Conservation (phyloP, 495 filamentous ascomycete genomes). For the Penicillium lividum region DNA sequence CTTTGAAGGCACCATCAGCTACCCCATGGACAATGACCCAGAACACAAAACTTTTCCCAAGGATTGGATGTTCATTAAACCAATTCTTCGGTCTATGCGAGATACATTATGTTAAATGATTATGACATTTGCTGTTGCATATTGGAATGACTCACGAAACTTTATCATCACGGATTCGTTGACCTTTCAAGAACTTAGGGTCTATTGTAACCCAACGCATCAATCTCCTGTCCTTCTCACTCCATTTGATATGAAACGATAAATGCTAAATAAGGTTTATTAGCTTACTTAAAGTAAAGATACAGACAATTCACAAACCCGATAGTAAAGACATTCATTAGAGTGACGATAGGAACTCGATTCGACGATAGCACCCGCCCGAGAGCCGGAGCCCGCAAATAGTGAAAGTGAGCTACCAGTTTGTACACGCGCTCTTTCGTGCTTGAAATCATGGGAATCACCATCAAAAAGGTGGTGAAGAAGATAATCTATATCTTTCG, state of each 20-base stretch:
- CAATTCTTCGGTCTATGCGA: slow-evolving; percentile 19
- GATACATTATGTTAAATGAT: not conserved
- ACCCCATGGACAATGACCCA: slow-evolving; percentile 22
- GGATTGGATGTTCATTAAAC: slow-evolving; percentile 22
- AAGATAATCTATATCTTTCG: too few species aligned
- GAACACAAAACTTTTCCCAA: slow-evolving; percentile 25
- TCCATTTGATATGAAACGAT: slow-evolving; percentile 23
- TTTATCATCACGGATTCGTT: slow-evolving; percentile 15
- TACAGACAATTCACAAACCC: slow-evolving; percentile 12
- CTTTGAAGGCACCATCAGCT: slow-evolving; percentile 27
- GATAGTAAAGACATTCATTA: slow-evolving; percentile 30
- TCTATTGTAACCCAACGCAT: slow-evolving; percentile 25
- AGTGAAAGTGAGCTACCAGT: too few species aligned
- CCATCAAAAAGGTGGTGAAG: too few species aligned
- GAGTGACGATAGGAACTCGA: slow-evolving; percentile 22
- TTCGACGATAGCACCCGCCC: slow-evolving; percentile 25
- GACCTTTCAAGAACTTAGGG: slow-evolving; percentile 26
- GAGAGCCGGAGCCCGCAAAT: too few species aligned
- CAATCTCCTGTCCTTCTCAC: slow-evolving; percentile 5
- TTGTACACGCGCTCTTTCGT: too few species aligned
- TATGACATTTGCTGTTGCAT: not conserved
- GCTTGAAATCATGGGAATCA: too few species aligned
- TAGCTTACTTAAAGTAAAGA: not conserved
- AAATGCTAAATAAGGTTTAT: slow-evolving; percentile 17
- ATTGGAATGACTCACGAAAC: slow-evolving; percentile 16